Evolutionary conservation across 306 rosid species (phyloP).

Genomic region (Trifolium subterraneum): DNA sequence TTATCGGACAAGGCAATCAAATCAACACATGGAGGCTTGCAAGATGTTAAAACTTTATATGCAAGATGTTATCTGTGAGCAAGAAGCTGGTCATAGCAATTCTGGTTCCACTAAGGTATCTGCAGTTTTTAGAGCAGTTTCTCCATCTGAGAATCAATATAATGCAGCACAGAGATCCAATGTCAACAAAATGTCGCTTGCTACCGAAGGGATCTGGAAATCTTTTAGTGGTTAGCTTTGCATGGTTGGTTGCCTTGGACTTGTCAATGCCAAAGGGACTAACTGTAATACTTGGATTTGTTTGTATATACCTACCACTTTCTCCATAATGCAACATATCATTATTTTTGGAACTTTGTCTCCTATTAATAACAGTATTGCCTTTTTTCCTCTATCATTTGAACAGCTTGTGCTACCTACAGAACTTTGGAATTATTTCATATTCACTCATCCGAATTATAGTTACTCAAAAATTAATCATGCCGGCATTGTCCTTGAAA

Average conservation of each 20-base stretch:
- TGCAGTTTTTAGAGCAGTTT: constrained; percentile 76
- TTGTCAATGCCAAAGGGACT: constrained; percentile 53
- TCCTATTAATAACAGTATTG: constrained; percentile 49
- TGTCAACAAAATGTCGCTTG: constrained; percentile 69
- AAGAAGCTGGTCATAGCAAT: constrained; percentile 38
- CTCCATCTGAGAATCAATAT: constrained; percentile 71
- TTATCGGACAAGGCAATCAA: constrained; percentile 60
- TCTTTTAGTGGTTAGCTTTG: constrained; percentile 90
- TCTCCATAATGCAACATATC: constrained; percentile 75
- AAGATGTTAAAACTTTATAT: constrained; percentile 68
- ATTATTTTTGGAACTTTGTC: constrained; percentile 70
- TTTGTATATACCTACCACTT: constrained; percentile 71
- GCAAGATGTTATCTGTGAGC: constrained; percentile 75
- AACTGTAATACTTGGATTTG: constrained; percentile 75
- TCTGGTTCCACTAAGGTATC: constrained; percentile 70
- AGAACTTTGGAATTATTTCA: constrained; percentile 80
- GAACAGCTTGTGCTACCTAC: constrained; percentile 68
- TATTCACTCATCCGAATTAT: constrained; percentile 65
- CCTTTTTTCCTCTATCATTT: constrained; percentile 79
- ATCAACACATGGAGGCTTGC: constrained; percentile 76
- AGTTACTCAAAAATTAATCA: constrained; percentile 57
- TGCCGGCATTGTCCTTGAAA: constrained; percentile 71
- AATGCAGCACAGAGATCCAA: constrained; percentile 73
- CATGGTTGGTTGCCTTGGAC: constrained; percentile 90
- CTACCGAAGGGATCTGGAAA: constrained; percentile 88